phyloP scores from a whole-genome alignment of 2,329 filamentous ascomycete genomes.

The Talaromyces atroroseus region DNA sequence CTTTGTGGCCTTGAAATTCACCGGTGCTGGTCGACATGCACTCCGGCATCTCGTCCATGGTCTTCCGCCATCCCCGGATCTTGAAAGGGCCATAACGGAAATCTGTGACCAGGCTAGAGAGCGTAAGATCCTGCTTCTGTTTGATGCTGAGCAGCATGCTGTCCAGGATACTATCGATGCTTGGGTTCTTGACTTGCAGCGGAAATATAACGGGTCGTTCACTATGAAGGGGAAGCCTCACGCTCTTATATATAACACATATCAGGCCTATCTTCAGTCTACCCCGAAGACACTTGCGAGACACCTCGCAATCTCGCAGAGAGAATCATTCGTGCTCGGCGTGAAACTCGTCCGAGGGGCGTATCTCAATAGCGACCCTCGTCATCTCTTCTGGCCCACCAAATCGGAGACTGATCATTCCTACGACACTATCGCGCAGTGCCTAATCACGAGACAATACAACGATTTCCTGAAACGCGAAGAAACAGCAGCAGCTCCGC shows the following conservation, averaged over 20 bases:
- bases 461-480: slow-evolving; percentile 43
- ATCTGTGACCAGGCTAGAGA: slow-evolving; percentile 68
- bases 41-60: slow-evolving; percentile 61
- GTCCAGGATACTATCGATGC: slow-evolving; percentile 74
- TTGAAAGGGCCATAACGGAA: slow-evolving; percentile 64
- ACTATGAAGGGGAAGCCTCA: slow-evolving; percentile 34
- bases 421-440: slow-evolving; percentile 66
- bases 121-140: slow-evolving; percentile 66
- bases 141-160: slow-evolving; percentile 77
- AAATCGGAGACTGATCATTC: slow-evolving; percentile 63
- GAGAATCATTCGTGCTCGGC: slow-evolving; percentile 61
- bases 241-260: slow-evolving; percentile 71
- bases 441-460: slow-evolving; percentile 60
- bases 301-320: slow-evolving; percentile 56
- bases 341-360: slow-evolving; percentile 72
- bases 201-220: slow-evolving; percentile 60
- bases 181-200: slow-evolving; percentile 71
- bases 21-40: slow-evolving; percentile 72
- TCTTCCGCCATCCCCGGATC: slow-evolving; percentile 56
- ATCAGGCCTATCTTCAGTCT: slow-evolving; percentile 68
- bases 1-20: slow-evolving; percentile 69
- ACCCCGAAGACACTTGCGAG: slow-evolving; percentile 52
- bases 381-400: slow-evolving; percentile 63
- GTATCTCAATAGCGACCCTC: slow-evolving; percentile 64
- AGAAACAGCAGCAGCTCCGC: slow-evolving; percentile 30